phyloP scores from a whole-genome alignment of 2,329 filamentous ascomycete species.

The Microascus cirrosus region DNA sequence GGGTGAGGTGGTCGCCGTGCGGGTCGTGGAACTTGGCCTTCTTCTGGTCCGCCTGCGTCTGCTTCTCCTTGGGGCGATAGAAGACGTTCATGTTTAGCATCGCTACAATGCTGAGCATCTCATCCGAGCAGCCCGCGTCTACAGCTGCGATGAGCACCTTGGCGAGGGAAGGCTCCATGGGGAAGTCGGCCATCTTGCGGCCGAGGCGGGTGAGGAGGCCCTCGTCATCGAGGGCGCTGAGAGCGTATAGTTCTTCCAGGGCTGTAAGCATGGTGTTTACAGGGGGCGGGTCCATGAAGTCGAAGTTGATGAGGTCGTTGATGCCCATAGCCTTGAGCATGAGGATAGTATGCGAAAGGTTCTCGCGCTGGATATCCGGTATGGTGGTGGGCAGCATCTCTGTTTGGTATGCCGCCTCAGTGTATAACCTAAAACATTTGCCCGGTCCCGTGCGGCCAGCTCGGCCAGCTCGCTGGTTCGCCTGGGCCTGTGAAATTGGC shows the following conservation, averaged over 20 bases:
- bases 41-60: slow-evolving; percentile 91
- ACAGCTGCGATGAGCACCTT: slow-evolving; percentile 85
- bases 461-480: slow-evolving; percentile 85
- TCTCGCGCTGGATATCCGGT: slow-evolving; percentile 92
- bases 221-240: slow-evolving; percentile 89
- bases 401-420: slow-evolving; percentile 86
- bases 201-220: slow-evolving; percentile 84
- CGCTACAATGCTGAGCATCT: slow-evolving; percentile 86
- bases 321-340: slow-evolving; percentile 99
- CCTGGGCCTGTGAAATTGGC: slow-evolving; percentile 92
- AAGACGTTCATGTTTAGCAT: slow-evolving; percentile 90
- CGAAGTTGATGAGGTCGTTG: slow-evolving; percentile 92
- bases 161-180: slow-evolving; percentile 87
- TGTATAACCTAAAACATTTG: slow-evolving; percentile 92
- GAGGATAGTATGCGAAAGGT: slow-evolving; percentile 82
- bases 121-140: slow-evolving; percentile 81
- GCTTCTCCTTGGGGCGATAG: slow-evolving; percentile 95
- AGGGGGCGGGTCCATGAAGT: slow-evolving; percentile 97
- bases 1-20: slow-evolving; percentile 83
- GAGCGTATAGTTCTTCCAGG: slow-evolving; percentile 84
- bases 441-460: slow-evolving; percentile 91
- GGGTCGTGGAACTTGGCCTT: slow-evolving; percentile 96
- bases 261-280: slow-evolving; percentile 97
- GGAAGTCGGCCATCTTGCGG: slow-evolving; percentile 96
- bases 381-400: slow-evolving; percentile 97